Percentiles rank a stretch among this genome's conserved stretches.
These are phyloP conservation scores for Leucogyrophana mollusca DNA, from an alignment of 768 basidiomycete genomes.

Conservation along the genomic window DNA sequence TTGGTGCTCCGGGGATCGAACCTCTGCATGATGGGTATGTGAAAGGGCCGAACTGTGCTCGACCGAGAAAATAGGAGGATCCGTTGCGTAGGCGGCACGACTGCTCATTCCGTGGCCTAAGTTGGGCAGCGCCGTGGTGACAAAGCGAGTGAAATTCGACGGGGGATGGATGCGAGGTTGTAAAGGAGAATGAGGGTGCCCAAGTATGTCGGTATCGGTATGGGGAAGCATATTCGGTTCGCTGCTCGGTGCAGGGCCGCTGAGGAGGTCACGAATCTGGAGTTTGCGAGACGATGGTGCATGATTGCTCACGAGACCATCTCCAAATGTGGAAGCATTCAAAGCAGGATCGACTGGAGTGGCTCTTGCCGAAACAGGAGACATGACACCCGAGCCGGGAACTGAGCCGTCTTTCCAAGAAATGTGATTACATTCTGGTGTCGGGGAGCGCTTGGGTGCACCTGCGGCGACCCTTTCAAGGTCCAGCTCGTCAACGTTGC, in stretches of 20 bases:
- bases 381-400: slow-evolving; percentile 20
- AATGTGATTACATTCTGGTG: slow-evolving; percentile 22
- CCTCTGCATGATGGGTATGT: neutral
- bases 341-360: neutral
- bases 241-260: neutral
- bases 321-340: neutral
- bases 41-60: neutral
- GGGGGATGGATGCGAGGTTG: neutral
- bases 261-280: slow-evolving; percentile 4
- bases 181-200: slow-evolving; percentile 1
- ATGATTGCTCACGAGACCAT: too few species aligned
- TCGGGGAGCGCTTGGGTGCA: slow-evolving; percentile 42
- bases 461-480: slow-evolving; percentile 39
- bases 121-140: neutral
- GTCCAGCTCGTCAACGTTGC: slow-evolving; percentile 39
- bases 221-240: neutral
- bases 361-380: slow-evolving; percentile 5
- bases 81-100: neutral
- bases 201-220: neutral
- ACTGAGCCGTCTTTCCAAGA: slow-evolving; percentile 20
- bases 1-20: neutral
- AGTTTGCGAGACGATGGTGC: neutral
- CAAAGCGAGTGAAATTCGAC: slow-evolving; percentile 1
- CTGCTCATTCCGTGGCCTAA: neutral
- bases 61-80: neutral